Percentiles rank a stretch among this genome's conserved stretches.
Evolutionary conservation across 805 yeast species (phyloP).

Genomic region (Spathaspora arborariae): DNA sequence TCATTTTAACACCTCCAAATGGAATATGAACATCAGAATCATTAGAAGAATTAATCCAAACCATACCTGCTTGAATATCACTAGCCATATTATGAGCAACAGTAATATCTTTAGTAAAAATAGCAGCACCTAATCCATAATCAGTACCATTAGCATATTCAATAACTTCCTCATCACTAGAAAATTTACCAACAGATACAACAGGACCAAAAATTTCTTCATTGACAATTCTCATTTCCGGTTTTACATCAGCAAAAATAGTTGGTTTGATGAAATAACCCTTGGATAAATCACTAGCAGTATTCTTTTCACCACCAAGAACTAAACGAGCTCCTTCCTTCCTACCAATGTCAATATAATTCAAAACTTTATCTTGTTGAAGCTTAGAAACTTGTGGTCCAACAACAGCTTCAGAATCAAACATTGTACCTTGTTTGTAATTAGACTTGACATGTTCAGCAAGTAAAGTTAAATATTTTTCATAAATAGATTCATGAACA

Average conservation of each 20-base stretch:
- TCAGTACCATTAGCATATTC: slow-evolving; percentile 65
- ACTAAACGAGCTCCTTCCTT: slow-evolving; percentile 41
- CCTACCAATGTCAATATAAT: slow-evolving; percentile 41
- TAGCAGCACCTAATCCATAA: slow-evolving; percentile 81
- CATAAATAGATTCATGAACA: slow-evolving; percentile 54
- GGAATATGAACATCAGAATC: slow-evolving; percentile 48
- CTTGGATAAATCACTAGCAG: slow-evolving; percentile 33
- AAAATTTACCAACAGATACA: slow-evolving; percentile 62
- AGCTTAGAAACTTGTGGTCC: slow-evolving; percentile 61
- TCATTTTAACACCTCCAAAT: slow-evolving; percentile 76
- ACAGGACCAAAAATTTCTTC: slow-evolving; percentile 93
- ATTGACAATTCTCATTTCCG: slow-evolving; percentile 59
- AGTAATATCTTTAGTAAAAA: slow-evolving; percentile 65
- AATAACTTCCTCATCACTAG: slow-evolving; percentile 64
- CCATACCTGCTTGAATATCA: slow-evolving; percentile 42
- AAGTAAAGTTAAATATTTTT: slow-evolving; percentile 45
- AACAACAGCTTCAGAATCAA: slow-evolving; percentile 42
- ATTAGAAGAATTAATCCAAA: slow-evolving; percentile 45
- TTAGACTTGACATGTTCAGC: slow-evolving; percentile 42
- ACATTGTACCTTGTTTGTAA: slow-evolving; percentile 58
- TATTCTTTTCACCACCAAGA: slow-evolving; percentile 40
- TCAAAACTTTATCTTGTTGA: slow-evolving; percentile 52
- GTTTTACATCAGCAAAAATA: slow-evolving; percentile 65
- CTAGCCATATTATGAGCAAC: slow-evolving; percentile 63
- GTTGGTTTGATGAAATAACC: slow-evolving; percentile 78